phyloP scores from a whole-genome alignment of 768 basidiomycete genomes.

The Phanerodontia chrysosporium region DNA sequence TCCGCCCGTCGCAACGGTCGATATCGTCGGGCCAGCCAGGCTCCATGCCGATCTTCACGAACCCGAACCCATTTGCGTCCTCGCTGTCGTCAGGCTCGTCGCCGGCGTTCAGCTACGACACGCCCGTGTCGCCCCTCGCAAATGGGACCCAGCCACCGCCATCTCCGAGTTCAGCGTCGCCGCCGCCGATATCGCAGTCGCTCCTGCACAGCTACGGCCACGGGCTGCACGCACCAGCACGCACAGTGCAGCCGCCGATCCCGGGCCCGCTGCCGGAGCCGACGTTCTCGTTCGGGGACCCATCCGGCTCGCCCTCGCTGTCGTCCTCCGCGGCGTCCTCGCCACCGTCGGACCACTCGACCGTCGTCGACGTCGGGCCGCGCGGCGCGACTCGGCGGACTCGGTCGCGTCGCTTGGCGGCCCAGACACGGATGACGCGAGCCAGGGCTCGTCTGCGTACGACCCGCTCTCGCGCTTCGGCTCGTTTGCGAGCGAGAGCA shows the following conservation, averaged over 20 bases:
- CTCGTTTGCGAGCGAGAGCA: slow-evolving; percentile 23
- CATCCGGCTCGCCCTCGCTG: slow-evolving; percentile 9
- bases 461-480: slow-evolving; percentile 20
- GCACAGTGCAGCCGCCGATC: slow-evolving; percentile 14
- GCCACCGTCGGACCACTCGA: slow-evolving; percentile 7
- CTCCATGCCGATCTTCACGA: not conserved
- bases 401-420: slow-evolving; percentile 7
- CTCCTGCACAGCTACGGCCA: not conserved
- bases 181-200: slow-evolving; percentile 10
- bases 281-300: slow-evolving; percentile 24
- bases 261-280: slow-evolving; percentile 26
- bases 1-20: not conserved
- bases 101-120: not conserved
- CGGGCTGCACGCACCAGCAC: slow-evolving; percentile 15
- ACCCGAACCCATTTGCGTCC: not conserved
- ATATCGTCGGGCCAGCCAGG: not conserved
- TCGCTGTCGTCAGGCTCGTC: not conserved
- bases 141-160: not conserved
- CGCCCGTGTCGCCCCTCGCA: not conserved
- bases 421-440: slow-evolving; percentile 17
- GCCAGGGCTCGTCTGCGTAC: slow-evolving; percentile 11
- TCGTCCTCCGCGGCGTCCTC: slow-evolving; percentile 11
- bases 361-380: not conserved
- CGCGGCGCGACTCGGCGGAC: slow-evolving; percentile 3
- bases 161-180: slow-evolving; percentile 5